Conservation (phyloP, 2,329 filamentous ascomycete species). For the Colletotrichum filicis region DNA sequence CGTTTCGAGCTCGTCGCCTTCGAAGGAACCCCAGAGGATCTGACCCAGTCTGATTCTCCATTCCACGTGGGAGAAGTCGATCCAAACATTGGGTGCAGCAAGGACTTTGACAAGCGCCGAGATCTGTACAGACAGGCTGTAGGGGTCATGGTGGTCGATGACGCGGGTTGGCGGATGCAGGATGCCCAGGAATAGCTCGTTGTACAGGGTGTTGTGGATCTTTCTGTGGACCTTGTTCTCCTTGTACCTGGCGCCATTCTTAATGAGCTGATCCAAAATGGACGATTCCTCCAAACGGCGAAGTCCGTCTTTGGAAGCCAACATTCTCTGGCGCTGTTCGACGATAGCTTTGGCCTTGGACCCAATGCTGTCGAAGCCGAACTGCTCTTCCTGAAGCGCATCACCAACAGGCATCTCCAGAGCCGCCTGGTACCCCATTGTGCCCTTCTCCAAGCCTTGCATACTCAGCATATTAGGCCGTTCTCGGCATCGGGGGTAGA, state of each 20-base stretch:
- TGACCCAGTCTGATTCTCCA: constrained; percentile 80
- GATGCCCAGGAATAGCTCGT: constrained; percentile 70
- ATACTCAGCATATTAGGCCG: constrained; percentile 78
- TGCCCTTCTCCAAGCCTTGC: constrained; percentile 77
- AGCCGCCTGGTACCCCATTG: constrained; percentile 75
- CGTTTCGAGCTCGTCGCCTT: constrained; percentile 64
- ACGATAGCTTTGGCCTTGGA: constrained; percentile 64
- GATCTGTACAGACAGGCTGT: constrained; percentile 76
- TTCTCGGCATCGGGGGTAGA: constrained; percentile 69
- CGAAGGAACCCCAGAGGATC: constrained; percentile 71
- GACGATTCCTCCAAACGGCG: constrained; percentile 66
- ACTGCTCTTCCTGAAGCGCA: constrained; percentile 71
- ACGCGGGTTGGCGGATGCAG: constrained; percentile 66
- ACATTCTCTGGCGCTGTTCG: constrained; percentile 68
- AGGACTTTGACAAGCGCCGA: constrained; percentile 74
- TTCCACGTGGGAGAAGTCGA: constrained; percentile 79
- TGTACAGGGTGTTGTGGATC: constrained; percentile 63
- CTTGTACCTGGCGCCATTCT: constrained; percentile 66
- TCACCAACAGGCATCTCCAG: constrained; percentile 74
- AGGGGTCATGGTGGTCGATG: constrained; percentile 68
- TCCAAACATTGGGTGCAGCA: constrained; percentile 74
- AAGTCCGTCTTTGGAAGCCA: constrained; percentile 63
- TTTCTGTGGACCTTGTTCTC: constrained; percentile 62
- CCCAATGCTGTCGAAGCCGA: constrained; percentile 66
- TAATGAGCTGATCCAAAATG: constrained; percentile 68